These are phyloP conservation scores for Ceratocystis alfenasii DNA, from an alignment of 2,329 filamentous ascomycete species.

Conservation along the genomic window DNA sequence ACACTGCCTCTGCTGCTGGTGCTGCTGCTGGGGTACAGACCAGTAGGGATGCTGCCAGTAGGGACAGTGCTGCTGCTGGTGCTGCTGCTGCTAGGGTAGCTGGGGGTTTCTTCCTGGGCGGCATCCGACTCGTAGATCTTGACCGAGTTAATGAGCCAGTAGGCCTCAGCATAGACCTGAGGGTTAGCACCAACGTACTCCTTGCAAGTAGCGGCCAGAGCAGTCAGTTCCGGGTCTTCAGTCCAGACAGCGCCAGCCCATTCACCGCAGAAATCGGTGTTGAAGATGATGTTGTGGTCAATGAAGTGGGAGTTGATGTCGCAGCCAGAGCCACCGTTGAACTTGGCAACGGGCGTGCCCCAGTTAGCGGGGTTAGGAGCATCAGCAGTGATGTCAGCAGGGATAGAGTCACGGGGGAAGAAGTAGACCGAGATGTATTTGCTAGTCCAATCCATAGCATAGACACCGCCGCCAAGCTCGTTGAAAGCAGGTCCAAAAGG, in stretches of 20 bases:
- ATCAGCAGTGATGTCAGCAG: slow-evolving; percentile 47
- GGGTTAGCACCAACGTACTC: slow-evolving; percentile 63
- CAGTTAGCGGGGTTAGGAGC: slow-evolving; percentile 56
- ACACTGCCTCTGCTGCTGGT: not conserved
- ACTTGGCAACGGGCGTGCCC: slow-evolving; percentile 56
- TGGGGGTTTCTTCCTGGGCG: no score
- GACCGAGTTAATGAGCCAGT: slow-evolving; percentile 64
- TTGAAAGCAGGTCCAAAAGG: slow-evolving; percentile 64
- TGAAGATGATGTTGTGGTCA: slow-evolving; percentile 63
- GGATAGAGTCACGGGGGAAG: slow-evolving; percentile 57
- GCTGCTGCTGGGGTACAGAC: no score
- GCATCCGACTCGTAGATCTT: slow-evolving; percentile 39
- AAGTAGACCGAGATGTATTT: slow-evolving; percentile 66
- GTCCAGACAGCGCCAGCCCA: slow-evolving; percentile 68
- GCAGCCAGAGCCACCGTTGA: slow-evolving; percentile 54
- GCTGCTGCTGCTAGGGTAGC: no score
- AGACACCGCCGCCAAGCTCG: slow-evolving; percentile 53
- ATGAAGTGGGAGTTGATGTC: slow-evolving; percentile 59
- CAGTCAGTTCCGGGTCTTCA: slow-evolving; percentile 43
- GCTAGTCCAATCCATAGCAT: slow-evolving; percentile 65
- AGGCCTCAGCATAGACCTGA: slow-evolving; percentile 55
- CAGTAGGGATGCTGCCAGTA: no score
- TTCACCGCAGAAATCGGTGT: slow-evolving; percentile 76
- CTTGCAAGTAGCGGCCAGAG: slow-evolving; percentile 52
- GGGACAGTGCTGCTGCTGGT: no score